Base-by-base conservation (phyloP, 2,329 filamentous ascomycete species). In the Xylaria sp. region DNA sequence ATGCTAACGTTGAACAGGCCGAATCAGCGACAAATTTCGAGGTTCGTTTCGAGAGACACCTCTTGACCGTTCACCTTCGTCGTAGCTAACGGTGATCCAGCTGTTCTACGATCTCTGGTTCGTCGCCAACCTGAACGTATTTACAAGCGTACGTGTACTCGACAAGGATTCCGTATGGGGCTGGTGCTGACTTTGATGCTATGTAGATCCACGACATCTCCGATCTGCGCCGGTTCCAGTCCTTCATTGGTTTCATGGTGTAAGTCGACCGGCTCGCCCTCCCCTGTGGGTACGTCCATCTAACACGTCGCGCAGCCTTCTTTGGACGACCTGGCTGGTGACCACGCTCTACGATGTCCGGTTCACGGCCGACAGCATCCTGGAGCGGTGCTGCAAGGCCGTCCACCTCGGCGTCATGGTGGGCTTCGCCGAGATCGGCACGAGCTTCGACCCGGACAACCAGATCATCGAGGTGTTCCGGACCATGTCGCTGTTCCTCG, bases 291-390 rank as follows among this genome's bases (percentile, higher is more conserved):
- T 26, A 67, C 73, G 13, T 24, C 9, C 4, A n/a, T 4, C 37
- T 74, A 69, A 55, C 70, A 59, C 56, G 6, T 46, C 57, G 8
- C 69, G 19, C 44, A 76, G 80, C 19, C 74, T 88, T 17, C 72
- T 88, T 5, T 89, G 85, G 86, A 81, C 86, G 54, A 87, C 83
- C n/a, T 89, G 86, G 86, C 78, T 87, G 34, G 76, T 86, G 54
- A 80, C 84, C 20, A 79, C 80, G 7, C 71, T 88, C 1, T 87
- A 85, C 66, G 86, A 89, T 68, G 80, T 88, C 34, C 83, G 86
- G 0, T 89, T 87, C 65, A 79, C 82, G 1, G 77, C 82, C 20
- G 86, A 89, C 67, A 85, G 80, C 38, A 74, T 88, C 29, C 86
- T 88, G 62, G 82, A 87, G 60, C 79, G 86, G 26, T 61, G 77